Evolutionary conservation across 1,139 yeast genomes (phyloP).

Genomic region (Saccharomyces hybrid): DNA sequence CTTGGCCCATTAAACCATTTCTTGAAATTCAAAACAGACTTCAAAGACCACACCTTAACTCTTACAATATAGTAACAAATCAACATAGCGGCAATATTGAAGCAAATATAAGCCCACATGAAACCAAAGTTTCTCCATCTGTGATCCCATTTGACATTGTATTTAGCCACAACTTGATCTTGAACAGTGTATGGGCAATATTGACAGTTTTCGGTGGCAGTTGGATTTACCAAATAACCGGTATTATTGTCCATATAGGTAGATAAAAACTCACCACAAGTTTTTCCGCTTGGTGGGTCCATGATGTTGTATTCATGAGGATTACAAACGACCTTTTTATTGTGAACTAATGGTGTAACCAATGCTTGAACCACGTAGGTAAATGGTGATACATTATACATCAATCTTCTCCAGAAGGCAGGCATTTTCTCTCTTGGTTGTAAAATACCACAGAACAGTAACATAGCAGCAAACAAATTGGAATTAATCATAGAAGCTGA

Average conservation of each 20-base stretch:
- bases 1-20: conserved; percentile 33
- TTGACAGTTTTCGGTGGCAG: conserved; percentile 38
- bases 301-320: conserved; percentile 40
- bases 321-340: conserved; percentile 39
- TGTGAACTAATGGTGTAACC: conserved; percentile 40
- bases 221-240: conserved; percentile 41
- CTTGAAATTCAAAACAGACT: conserved; percentile 27
- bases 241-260: conserved; percentile 35
- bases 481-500: conserved; percentile 43
- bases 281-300: conserved; percentile 44
- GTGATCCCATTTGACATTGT: conserved; percentile 37
- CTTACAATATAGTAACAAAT: conserved; percentile 34
- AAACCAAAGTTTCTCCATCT: conserved; percentile 60
- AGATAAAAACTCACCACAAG: conserved; percentile 40
- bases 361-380: conserved; percentile 47
- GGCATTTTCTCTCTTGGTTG: conserved; percentile 44
- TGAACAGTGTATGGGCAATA: conserved; percentile 42
- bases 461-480: conserved; percentile 39
- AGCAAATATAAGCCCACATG: conserved; percentile 41
- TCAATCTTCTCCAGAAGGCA: conserved; percentile 48
- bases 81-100: conserved; percentile 42
- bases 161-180: conserved; percentile 38
- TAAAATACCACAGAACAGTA: conserved; percentile 55
- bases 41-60: conserved; percentile 31
- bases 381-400: conserved; percentile 50